phyloP scores from a whole-genome alignment of 2,329 filamentous ascomycete species.

The Colletotrichum somersetense region DNA sequence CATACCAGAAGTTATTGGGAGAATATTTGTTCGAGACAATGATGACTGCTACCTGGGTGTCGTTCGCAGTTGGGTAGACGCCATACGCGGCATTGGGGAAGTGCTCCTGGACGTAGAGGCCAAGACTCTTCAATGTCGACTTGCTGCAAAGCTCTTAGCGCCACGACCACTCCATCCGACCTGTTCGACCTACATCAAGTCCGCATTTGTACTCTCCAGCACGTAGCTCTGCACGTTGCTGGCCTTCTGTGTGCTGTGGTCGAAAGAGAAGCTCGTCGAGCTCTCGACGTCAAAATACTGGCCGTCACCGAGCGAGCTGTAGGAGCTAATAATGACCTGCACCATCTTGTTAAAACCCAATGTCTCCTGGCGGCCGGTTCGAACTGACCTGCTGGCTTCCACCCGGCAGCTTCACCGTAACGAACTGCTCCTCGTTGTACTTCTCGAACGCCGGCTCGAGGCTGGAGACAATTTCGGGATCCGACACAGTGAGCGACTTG shows the following conservation, averaged over 20 bases:
- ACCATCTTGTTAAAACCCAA: slow-evolving; percentile 5
- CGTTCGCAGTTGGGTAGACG: slow-evolving; percentile 83
- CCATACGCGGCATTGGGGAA: slow-evolving; percentile 86
- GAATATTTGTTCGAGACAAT: slow-evolving; percentile 97
- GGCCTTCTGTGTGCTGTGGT: slow-evolving; percentile 89
- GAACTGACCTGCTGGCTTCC: slow-evolving; percentile 70
- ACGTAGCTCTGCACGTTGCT: slow-evolving; percentile 84
- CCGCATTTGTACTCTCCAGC: slow-evolving; percentile 80
- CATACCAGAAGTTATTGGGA: slow-evolving; percentile 95
- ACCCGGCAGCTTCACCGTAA: slow-evolving; percentile 89
- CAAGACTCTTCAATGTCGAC: slow-evolving; percentile 83
- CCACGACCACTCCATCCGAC: background rate
- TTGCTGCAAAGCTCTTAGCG: slow-evolving; percentile 67
- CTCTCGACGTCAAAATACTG: slow-evolving; percentile 93
- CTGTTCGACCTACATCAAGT: slow-evolving; percentile 76
- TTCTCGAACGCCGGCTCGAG: slow-evolving; percentile 88
- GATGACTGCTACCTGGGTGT: slow-evolving; percentile 81
- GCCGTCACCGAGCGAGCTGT: slow-evolving; percentile 84
- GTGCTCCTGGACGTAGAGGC: slow-evolving; percentile 85
- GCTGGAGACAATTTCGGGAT: slow-evolving; percentile 75
- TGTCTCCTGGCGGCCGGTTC: background rate
- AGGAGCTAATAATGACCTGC: slow-evolving; percentile 85
- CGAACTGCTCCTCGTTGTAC: slow-evolving; percentile 96
- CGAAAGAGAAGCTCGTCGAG: slow-evolving; percentile 88
- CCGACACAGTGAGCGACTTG: slow-evolving; percentile 82